Base-by-base conservation (phyloP, 768 basidiomycete genomes). In the Mycena pura region DNA sequence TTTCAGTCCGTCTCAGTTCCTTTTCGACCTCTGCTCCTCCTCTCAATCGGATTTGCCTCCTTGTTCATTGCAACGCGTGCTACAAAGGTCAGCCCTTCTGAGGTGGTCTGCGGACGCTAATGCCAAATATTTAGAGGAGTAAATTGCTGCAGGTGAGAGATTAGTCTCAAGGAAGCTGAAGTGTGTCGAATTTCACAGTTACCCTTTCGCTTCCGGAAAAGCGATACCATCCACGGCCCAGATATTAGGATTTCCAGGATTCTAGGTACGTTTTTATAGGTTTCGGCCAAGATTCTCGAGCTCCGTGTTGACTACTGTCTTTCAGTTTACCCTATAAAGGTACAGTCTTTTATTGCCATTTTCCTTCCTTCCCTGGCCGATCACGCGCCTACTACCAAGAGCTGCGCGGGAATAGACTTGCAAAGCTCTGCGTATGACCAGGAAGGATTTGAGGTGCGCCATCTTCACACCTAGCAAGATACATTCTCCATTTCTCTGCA, bases 311-410 rank as follows among this genome's bases (percentile, higher is more conserved):
- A 56, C 6, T 25, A n/a, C 15, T 9, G 27, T 10, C 13, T 24
- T 11, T 22, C 15, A 66, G 64, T 66, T 7, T 66, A 66, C 38
- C 64, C 64, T 38, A 66, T 66, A 27, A 66, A 66, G 57, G 64
- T 59, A 58, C 5, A 7, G 13, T 34, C n/a, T n/a, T 28, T 2
- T 5, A 4, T 25, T 27, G 24, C 5, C 15, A 15, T n/a, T 11
- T 22, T 32, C 7, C 38, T n/a, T 21, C 19, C 19, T 21, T 15
- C 22, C 14, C 11, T 1, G 3, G 22, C 6, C 17, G 32, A 19
- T 11, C 10, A 34, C 31, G 10, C 13, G 25, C 55, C 57, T 15
- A 52, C 13, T 14, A 15, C 32, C 13, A 39, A 65, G 64, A 65
- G 64, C 27, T 66, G 64, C 19, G 64, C 64, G n/a, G 60, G 60